Evolutionary conservation across 257 asterid genomes (phyloP).

Genomic region (Salvia miltiorrhiza): DNA sequence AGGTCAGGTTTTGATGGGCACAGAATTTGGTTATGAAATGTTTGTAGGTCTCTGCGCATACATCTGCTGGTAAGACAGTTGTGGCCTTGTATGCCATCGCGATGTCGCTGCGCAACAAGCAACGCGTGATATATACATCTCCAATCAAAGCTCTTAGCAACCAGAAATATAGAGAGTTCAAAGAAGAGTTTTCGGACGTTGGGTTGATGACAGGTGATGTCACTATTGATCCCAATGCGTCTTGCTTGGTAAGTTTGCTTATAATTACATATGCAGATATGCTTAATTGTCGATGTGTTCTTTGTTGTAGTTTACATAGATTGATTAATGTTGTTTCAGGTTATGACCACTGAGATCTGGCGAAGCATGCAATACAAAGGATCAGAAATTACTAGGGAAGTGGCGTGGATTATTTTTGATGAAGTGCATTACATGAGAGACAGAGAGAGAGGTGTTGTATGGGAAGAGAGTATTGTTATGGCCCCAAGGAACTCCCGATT

Average conservation of each 20-base stretch:
- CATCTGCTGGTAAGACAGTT: slow-evolving; percentile 97
- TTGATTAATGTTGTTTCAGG: slow-evolving; percentile 47
- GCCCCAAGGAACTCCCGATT: slow-evolving; percentile 85
- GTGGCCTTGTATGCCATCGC: slow-evolving; percentile 92
- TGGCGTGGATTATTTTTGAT: slow-evolving; percentile 94
- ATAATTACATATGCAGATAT: slow-evolving; percentile 5
- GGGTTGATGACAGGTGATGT: slow-evolving; percentile 99
- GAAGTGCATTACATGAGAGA: slow-evolving; percentile 99
- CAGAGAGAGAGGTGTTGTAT: slow-evolving; percentile 94
- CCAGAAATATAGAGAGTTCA: slow-evolving; percentile 95
- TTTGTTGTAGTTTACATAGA: neutral
- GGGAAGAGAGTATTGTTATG: slow-evolving; percentile 98
- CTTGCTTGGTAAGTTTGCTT: slow-evolving; percentile 82
- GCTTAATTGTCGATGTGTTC: neutral
- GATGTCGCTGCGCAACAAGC: slow-evolving; percentile 75
- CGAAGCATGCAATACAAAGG: slow-evolving; percentile 99
- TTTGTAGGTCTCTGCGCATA: slow-evolving; percentile 87
- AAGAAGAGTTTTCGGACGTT: slow-evolving; percentile 96
- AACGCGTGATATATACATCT: slow-evolving; percentile 90
- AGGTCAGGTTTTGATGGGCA: slow-evolving; percentile 6
- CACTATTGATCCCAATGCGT: slow-evolving; percentile 90
- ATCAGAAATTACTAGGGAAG: slow-evolving; percentile 86
- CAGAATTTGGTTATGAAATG: slow-evolving; percentile 8
- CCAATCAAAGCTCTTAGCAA: slow-evolving; percentile 97
- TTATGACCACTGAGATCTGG: slow-evolving; percentile 99